These are phyloP conservation scores for Corymbia citriodora DNA, from an alignment of 441 rosid species.

Conservation along the genomic window DNA sequence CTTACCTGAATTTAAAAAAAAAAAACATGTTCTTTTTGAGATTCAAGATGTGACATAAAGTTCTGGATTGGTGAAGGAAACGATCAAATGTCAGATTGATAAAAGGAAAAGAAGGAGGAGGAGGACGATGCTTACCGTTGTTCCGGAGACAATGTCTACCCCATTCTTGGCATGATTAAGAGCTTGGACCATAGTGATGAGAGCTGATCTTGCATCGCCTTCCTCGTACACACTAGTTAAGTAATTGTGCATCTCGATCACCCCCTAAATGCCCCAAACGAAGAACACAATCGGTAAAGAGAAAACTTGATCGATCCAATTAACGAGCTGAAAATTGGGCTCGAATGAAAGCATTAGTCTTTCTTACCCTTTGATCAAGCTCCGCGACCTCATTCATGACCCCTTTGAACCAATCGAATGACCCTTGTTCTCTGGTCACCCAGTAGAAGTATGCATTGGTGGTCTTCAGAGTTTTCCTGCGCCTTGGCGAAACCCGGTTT, in stretches of 20 bases:
- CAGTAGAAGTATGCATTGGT: conserved; percentile 92
- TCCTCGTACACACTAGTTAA: conserved; percentile 72
- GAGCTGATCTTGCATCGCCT: conserved; percentile 64
- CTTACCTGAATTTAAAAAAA: conserved; percentile 30
- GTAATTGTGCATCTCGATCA: conserved; percentile 74
- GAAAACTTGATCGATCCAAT: not conserved
- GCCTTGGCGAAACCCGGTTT: conserved; percentile 33
- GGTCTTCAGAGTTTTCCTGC: conserved; percentile 44
- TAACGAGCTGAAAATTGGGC: not conserved
- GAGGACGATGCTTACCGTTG: conserved; percentile 25
- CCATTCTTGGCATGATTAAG: conserved; percentile 67
- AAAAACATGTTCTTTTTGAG: not conserved
- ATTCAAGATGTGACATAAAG: not conserved
- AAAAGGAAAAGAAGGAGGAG: not conserved
- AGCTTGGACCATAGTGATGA: conserved; percentile 70
- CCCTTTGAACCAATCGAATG: conserved; percentile 95
- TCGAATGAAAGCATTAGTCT: not conserved
- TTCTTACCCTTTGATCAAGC: conserved; percentile 71
- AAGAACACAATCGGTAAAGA: not conserved
- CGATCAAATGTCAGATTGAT: not conserved
- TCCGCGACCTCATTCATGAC: conserved; percentile 93
- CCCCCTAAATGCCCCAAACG: conserved; percentile 30
- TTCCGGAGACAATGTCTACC: conserved; percentile 62
- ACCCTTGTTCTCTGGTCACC: conserved; percentile 97
- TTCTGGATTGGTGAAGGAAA: not conserved